These are phyloP conservation scores for Amanita jacksonii DNA, from an alignment of 768 basidiomycete genomes.

Conservation along the genomic window DNA sequence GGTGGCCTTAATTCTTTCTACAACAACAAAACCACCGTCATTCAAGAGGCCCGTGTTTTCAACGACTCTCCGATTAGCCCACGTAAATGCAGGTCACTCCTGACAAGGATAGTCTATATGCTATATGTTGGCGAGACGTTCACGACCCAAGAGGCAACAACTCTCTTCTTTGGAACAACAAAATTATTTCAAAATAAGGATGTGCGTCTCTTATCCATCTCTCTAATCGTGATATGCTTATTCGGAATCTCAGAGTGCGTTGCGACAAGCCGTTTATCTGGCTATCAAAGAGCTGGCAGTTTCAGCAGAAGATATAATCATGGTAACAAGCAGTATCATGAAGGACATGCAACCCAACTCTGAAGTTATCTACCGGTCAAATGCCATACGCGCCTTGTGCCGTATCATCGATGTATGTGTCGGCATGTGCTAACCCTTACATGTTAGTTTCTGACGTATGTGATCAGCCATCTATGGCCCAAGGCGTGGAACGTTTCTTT, in stretches of 20 bases:
- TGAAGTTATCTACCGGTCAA: conserved; percentile 97
- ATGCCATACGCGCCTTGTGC: conserved; percentile 93
- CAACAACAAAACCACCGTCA: conserved; percentile 96
- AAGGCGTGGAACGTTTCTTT: conserved; percentile 98
- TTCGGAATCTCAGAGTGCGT: conserved; percentile 54
- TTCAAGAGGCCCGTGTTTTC: conserved; percentile 98
- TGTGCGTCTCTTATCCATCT: conserved; percentile 41
- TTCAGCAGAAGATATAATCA: conserved; percentile 97
- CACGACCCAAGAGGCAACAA: conserved; percentile 92
- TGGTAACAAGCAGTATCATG: conserved; percentile 99
- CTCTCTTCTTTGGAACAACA: conserved; percentile 96
- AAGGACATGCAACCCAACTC: conserved; percentile 99
- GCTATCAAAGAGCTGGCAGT: conserved; percentile 96
- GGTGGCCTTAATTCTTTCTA: conserved; percentile 85
- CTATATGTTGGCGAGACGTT: conserved; percentile 96
- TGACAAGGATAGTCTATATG: conserved; percentile 94
- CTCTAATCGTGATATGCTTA: not conserved
- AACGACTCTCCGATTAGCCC: conserved; percentile 99
- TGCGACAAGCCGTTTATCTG: conserved; percentile 96
- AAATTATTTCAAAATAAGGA: conserved; percentile 99
- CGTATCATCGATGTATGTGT: conserved; percentile 91
- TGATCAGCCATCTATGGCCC: conserved; percentile 90
- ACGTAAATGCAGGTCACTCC: conserved; percentile 89
- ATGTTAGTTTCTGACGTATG: not conserved
- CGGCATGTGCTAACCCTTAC: not conserved